phyloP scores from a whole-genome alignment of 2,329 filamentous ascomycete genomes.

The Trichoderma koningiopsis region DNA sequence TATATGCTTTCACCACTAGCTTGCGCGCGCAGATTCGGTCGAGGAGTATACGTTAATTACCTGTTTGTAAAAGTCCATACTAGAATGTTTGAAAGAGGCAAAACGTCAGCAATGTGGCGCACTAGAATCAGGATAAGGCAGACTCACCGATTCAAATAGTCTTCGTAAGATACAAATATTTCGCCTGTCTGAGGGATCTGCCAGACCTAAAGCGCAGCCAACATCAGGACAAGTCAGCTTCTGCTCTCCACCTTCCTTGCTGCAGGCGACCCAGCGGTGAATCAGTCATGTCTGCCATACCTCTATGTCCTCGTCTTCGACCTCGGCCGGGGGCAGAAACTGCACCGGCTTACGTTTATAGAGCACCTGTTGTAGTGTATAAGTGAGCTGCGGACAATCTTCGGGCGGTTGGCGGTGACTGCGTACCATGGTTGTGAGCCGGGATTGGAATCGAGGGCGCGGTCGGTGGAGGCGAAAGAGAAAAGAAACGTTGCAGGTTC shows the following conservation, averaged over 20 bases:
- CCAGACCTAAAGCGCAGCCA: constrained; percentile 68
- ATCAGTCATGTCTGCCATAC: constrained; percentile 50
- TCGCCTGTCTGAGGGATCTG: constrained; percentile 88
- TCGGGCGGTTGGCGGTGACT: neutral
- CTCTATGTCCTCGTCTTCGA: constrained; percentile 82
- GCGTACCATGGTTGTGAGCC: constrained; percentile 25
- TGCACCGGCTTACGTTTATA: constrained; percentile 96
- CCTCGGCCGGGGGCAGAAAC: constrained; percentile 69
- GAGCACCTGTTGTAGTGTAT: constrained; percentile 14
- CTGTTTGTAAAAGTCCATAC: constrained; percentile 93
- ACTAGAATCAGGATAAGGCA: constrained; percentile 10
- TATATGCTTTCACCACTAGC: constrained; percentile 10
- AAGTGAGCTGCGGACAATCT: neutral
- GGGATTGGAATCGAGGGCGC: neutral
- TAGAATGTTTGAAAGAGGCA: constrained; percentile 40
- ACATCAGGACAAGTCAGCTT: neutral
- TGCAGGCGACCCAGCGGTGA: neutral
- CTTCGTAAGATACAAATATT: constrained; percentile 85
- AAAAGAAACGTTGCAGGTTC: constrained; percentile 9
- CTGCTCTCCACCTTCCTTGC: neutral
- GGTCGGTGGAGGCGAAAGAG: neutral
- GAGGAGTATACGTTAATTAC: constrained; percentile 44
- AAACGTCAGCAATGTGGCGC: constrained; percentile 24
- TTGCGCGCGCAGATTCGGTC: too few species aligned
- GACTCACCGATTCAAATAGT: constrained; percentile 78